Evolutionary conservation across 345 rosid species (phyloP).

Genomic region (Eucalyptus viminalis): DNA sequence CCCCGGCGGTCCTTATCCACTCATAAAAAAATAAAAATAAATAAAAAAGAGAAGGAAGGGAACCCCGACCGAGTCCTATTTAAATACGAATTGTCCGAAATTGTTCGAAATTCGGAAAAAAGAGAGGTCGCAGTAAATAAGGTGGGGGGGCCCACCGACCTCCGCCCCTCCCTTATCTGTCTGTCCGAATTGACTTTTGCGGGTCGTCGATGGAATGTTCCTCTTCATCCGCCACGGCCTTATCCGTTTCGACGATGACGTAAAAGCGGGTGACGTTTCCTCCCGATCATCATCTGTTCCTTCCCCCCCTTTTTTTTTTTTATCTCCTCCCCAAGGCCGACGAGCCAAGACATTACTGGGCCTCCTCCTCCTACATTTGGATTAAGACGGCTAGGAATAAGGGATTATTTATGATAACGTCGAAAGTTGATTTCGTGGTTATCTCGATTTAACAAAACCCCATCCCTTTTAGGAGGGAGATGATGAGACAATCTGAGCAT

Average conservation of each 20-base stretch:
- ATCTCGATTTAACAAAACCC: background rate
- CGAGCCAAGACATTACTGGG: background rate
- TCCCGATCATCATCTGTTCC: background rate
- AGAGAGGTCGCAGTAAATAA: background rate
- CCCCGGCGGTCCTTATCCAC: background rate
- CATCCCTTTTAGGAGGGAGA: rapidly evolving
- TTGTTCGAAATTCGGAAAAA: background rate
- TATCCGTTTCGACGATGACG: background rate
- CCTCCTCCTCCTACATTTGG: too few relatives aligned
- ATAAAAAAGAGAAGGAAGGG: rapidly evolving
- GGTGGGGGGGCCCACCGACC: background rate
- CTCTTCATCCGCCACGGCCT: background rate
- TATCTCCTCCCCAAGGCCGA: background rate
- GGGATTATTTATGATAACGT: background rate
- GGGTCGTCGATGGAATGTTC: background rate
- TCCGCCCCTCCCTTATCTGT: background rate
- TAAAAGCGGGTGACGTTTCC: background rate
- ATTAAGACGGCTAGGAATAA: background rate
- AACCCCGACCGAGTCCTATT: background rate
- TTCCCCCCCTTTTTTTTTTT: rapidly evolving
- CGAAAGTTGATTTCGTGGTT: too few relatives aligned
- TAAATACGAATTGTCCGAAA: background rate
- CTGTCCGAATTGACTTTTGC: background rate
- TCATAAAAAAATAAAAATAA: too few relatives aligned
- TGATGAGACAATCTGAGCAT: rapidly evolving